Conservation (phyloP, 352 stramenopile genomes). For the Pythium sukuiense region DNA sequence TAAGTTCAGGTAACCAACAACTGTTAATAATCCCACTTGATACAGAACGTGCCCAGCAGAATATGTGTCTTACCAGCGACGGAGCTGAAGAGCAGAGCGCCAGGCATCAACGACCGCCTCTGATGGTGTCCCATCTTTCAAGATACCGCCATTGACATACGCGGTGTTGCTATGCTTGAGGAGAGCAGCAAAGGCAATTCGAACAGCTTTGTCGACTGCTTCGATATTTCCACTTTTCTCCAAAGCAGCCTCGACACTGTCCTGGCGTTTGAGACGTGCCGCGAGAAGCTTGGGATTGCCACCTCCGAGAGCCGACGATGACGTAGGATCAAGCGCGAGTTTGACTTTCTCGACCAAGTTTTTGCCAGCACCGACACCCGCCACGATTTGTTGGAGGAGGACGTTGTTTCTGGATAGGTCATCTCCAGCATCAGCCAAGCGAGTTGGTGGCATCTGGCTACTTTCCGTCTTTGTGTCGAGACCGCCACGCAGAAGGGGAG, state of each 20-base stretch:
- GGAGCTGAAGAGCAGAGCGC: conserved; percentile 74
- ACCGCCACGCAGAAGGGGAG: conserved; percentile 34
- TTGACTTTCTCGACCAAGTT: conserved; percentile 84
- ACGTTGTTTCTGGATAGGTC: conserved; percentile 40
- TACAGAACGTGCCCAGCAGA: neutral
- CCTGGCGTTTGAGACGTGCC: conserved; percentile 69
- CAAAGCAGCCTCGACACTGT: conserved; percentile 80
- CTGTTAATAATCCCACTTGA: neutral
- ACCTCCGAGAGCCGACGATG: conserved; percentile 21
- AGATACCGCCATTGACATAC: conserved; percentile 68
- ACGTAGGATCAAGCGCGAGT: conserved; percentile 57
- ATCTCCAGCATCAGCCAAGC: conserved; percentile 4
- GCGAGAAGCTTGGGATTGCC: conserved; percentile 63
- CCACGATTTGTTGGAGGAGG: conserved; percentile 72
- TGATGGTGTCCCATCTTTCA: conserved; percentile 52
- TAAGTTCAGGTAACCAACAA: conserved; percentile 17
- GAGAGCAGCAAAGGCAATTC: conserved; percentile 74
- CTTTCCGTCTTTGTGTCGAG: neutral
- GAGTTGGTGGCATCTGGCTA: neutral
- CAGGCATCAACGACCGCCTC: conserved; percentile 75
- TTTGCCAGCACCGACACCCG: conserved; percentile 69
- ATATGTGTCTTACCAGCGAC: conserved; percentile 56
- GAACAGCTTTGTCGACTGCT: conserved; percentile 77
- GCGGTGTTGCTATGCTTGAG: conserved; percentile 80
- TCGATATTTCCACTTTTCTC: conserved; percentile 87